These are phyloP conservation scores for Nadsonia starkeyi-henricii DNA, from an alignment of 1,139 yeast species.

Conservation along the genomic window DNA sequence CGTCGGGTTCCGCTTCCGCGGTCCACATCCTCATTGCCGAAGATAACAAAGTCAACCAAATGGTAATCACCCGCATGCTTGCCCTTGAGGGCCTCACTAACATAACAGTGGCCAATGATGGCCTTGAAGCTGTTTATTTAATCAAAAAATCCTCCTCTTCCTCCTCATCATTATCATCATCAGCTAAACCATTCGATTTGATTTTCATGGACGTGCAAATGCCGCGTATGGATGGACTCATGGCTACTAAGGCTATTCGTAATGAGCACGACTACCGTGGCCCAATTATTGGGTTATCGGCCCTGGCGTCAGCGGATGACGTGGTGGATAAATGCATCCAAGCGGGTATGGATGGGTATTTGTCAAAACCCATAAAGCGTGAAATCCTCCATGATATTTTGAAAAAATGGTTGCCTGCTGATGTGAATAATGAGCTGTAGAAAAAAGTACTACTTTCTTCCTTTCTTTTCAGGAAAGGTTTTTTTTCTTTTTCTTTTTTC, in stretches of 20 bases:
- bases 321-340: constrained; percentile 72
- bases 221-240: constrained; percentile 84
- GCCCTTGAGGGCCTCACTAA: constrained; percentile 65
- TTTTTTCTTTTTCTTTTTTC: too few species aligned
- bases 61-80: constrained; percentile 80
- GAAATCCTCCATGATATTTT: constrained; percentile 16
- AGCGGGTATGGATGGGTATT: constrained; percentile 84
- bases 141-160: too few species aligned
- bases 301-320: constrained; percentile 87
- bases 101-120: constrained; percentile 75
- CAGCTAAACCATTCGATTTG: constrained; percentile 39
- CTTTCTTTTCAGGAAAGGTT: too few species aligned
- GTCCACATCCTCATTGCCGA: constrained; percentile 66
- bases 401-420: neutral
- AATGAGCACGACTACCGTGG: constrained; percentile 40
- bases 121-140: constrained; percentile 67
- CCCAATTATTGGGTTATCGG: constrained; percentile 87
- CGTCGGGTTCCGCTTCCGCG: too few species aligned
- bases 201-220: constrained; percentile 94
- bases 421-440: neutral
- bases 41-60: constrained; percentile 87
- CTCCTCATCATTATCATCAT: too few species aligned
- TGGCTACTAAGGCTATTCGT: constrained; percentile 63
- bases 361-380: constrained; percentile 74
- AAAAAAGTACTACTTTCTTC: too few species aligned